Conservation (phyloP, 306 rosid species). For the Sechiopsis laciniata region DNA sequence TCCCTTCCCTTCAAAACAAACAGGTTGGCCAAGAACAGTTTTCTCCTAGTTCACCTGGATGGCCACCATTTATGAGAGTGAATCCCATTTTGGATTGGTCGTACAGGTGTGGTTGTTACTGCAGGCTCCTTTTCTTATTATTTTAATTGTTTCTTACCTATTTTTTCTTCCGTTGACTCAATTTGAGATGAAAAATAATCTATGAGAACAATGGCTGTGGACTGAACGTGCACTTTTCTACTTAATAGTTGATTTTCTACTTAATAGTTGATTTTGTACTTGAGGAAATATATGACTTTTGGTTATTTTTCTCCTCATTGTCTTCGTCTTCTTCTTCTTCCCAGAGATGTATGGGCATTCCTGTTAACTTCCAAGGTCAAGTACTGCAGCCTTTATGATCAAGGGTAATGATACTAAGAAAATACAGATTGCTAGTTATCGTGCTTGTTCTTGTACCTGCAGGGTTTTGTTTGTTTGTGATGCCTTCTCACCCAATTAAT, state of each 20-base stretch:
- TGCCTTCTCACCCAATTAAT: background rate
- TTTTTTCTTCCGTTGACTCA: background rate
- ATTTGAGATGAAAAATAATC: background rate
- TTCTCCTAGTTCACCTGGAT: constrained; percentile 91
- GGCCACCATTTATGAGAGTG: constrained; percentile 99
- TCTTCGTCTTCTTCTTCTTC: constrained; percentile 23
- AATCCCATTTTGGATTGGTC: constrained; percentile 99
- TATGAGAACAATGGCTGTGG: background rate
- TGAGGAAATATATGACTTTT: background rate
- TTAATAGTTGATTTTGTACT: background rate
- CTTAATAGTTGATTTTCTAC: constrained; percentile 3
- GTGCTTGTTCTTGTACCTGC: background rate
- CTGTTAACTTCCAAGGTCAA: constrained; percentile 68
- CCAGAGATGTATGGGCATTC: constrained; percentile 96
- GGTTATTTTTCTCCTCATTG: constrained; percentile 14
- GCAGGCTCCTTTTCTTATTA: constrained; percentile 4
- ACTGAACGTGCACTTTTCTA: background rate
- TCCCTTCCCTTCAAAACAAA: constrained; percentile 14
- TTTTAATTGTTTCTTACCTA: background rate
- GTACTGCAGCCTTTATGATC: constrained; percentile 92
- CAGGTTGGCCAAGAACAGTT: constrained; percentile 97
- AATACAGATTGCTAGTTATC: background rate
- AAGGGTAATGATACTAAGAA: constrained; percentile 62
- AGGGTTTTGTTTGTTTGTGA: constrained; percentile 1
- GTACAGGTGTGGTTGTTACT: constrained; percentile 42